Base-by-base conservation (phyloP, 495 filamentous ascomycete genomes). In the Neurospora sp. region DNA sequence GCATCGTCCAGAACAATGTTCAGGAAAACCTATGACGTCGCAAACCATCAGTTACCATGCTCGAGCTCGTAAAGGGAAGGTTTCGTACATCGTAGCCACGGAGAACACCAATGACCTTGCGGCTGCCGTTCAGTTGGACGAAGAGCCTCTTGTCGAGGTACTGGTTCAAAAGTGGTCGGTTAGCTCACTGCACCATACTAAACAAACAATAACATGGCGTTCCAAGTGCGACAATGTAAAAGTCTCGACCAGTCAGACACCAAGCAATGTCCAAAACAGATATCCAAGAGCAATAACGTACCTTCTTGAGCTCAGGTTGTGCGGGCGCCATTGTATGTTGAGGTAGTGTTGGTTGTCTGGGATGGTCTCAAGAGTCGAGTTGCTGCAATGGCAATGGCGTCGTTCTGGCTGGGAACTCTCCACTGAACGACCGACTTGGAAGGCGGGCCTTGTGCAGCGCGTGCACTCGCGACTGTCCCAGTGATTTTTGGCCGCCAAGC, bases 101-200 rank as follows among this genome's bases (percentile, higher is more conserved):
- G 61, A 99, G 88, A 45, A 97, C 89, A 75, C 96, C 96, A 81
- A 97, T 92, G 75, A 99, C 96, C 84, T 97, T 97, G 79, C 96
- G 92, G 83, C 93, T 95, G 80, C 96, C 96, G 84, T 99, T 98
- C 74, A 99, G 85, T 82, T 99, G 94, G 79, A 97, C 93, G 83
- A 97, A 97, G 79, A 99, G 88, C 82, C 96, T 89, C 88, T 99
- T 99, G 86, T 98, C 96, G 85, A 99, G 94, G 84, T 99, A 99
- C 96, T 99, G 81, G 74, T 72, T 9, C 65, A 40, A 17, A 38
- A 8, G 45, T 69, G 42, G 42, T 27, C 61, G 59, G 45, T 77
- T 72, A 75, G 74, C 69, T 27, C 4, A 37, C 40, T 42, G 37
- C 9, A 73, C 9, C 31, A 41, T 27, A 27, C 17, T 38, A 38